Percentiles rank a stretch among this genome's conserved stretches.
Evolutionary conservation across 2,329 filamentous ascomycete species (phyloP).

Genomic region (Spiromastix sp.): DNA sequence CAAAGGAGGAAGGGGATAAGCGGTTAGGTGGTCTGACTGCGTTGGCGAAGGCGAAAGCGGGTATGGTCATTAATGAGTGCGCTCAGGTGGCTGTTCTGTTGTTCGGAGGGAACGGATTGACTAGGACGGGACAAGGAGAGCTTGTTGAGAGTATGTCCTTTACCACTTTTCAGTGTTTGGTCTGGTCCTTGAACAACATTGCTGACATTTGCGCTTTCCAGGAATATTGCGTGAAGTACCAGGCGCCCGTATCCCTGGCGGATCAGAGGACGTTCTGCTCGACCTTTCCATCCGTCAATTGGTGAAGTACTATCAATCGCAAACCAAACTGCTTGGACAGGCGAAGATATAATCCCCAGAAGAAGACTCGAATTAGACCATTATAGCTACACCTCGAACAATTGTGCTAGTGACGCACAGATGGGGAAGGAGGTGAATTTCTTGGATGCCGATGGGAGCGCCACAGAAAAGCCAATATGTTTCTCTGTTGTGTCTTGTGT

Average conservation of each 20-base stretch:
- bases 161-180: too few relatives aligned
- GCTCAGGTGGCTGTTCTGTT: slow-evolving; percentile 58
- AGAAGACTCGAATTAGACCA: too few relatives aligned
- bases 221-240: slow-evolving; percentile 56
- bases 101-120: slow-evolving; percentile 66
- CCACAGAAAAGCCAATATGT: too few relatives aligned
- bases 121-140: slow-evolving; percentile 59
- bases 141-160: slow-evolving; percentile 53
- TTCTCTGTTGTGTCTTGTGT: too few relatives aligned
- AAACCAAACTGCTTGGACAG: slow-evolving; percentile 21
- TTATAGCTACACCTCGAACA: too few relatives aligned
- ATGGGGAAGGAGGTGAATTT: too few relatives aligned
- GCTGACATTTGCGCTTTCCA: slow-evolving; percentile 17
- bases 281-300: slow-evolving; percentile 60
- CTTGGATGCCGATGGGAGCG: too few relatives aligned
- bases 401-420: too few relatives aligned
- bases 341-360: slow-evolving; percentile 14
- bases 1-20: slow-evolving; percentile 34
- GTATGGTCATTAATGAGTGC: slow-evolving; percentile 61
- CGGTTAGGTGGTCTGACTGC: slow-evolving; percentile 63
- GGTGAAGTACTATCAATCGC: slow-evolving; percentile 52
- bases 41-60: slow-evolving; percentile 61
- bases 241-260: slow-evolving; percentile 53
- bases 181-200: too few relatives aligned
- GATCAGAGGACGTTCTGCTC: slow-evolving; percentile 62